Percentiles rank a stretch among this genome's conserved stretches.
Evolutionary conservation across 805 yeast genomes (phyloP).

Genomic region (Sugiyamaella floridensis): DNA sequence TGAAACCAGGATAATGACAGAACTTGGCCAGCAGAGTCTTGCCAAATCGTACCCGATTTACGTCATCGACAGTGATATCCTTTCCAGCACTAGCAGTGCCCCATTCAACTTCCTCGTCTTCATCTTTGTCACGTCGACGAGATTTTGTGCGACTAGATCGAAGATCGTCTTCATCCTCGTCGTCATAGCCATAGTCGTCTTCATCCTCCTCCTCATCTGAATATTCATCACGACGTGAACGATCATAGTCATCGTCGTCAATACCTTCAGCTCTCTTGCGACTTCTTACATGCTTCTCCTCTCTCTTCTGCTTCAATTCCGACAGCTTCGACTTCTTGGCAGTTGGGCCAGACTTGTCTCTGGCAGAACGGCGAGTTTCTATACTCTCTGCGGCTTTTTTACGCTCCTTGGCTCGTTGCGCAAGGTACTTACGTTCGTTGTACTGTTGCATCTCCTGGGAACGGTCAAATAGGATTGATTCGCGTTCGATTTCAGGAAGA

Average conservation of each 20-base stretch:
- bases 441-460: constrained; percentile 84
- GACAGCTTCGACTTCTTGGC: constrained; percentile 51
- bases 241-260: constrained; percentile 2
- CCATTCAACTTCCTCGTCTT: constrained; percentile 42
- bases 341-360: constrained; percentile 29
- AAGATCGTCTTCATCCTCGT: constrained; percentile 21
- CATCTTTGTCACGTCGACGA: constrained; percentile 35
- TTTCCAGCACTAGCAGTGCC: constrained; percentile 36
- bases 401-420: constrained; percentile 59
- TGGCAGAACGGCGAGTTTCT: constrained; percentile 11
- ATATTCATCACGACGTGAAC: constrained; percentile 13
- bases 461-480: constrained; percentile 84
- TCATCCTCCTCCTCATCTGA: constrained; percentile 38
- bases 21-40: constrained; percentile 67
- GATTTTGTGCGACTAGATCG: constrained; percentile 25
- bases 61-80: constrained; percentile 51
- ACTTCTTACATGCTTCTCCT: constrained; percentile 37
- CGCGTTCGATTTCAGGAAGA: constrained; percentile 90
- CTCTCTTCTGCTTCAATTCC: constrained; percentile 71
- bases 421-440: constrained; percentile 76
- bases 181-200: constrained; percentile 24
- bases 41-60: constrained; percentile 70
- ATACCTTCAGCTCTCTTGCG: constrained; percentile 11
- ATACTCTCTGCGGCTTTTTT: constrained; percentile 25
- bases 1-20: constrained; percentile 78